Base-by-base conservation (phyloP, 2,329 filamentous ascomycete species). In the Fusarium pseudograminearum region DNA sequence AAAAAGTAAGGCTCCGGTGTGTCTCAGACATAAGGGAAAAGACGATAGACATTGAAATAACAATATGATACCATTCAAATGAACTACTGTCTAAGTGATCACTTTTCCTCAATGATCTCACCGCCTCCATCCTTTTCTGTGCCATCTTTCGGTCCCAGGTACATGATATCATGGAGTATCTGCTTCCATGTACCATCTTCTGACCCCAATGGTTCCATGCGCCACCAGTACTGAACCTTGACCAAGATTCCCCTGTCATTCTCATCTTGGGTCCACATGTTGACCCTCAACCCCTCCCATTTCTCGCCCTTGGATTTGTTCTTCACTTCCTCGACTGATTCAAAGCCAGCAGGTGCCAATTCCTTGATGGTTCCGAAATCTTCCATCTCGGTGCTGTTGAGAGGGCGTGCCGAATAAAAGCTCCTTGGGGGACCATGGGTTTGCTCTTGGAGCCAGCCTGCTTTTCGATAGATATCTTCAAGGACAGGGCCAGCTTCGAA, bases 141-240 rank as follows among this genome's bases (percentile, higher is more conserved):
- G 3, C 61, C 59, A 57, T 64, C 59, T 16, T 22, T 40, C 1
- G 36, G 31, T 9, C 61, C 61, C 1, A 64, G 5, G 3, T 40
- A 45, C 42, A 64, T 5, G 1, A 64, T 64, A 5, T 64, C 61
- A 38, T 64, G 61, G 0, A 64, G 12, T 4, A 64, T 64, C 20
- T 64, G 61, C 20, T 57, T 64, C 59, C 61, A 64, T 9, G 2
- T 15, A 0, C 31, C 59, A 4, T 14, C 10, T 4, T 33, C n/a
- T 7, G 45, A 20, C 5, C 16, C 41, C 9, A 18, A 24, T 16
- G 28, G 11, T 11, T 64, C 61, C 20, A 18, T 3, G 3, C 61
- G 31, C 61, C 61, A 64, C 61, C 61, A 64, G 9, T 64, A 64
- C 1, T 64, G 50, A 5, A 64, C 61, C 2, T 64, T 64, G n/a